Evolutionary conservation across 2,329 filamentous ascomycete species (phyloP), one percentile per base, ranked within the genome.

Genomic region (Ophiostoma populinum): DNA sequence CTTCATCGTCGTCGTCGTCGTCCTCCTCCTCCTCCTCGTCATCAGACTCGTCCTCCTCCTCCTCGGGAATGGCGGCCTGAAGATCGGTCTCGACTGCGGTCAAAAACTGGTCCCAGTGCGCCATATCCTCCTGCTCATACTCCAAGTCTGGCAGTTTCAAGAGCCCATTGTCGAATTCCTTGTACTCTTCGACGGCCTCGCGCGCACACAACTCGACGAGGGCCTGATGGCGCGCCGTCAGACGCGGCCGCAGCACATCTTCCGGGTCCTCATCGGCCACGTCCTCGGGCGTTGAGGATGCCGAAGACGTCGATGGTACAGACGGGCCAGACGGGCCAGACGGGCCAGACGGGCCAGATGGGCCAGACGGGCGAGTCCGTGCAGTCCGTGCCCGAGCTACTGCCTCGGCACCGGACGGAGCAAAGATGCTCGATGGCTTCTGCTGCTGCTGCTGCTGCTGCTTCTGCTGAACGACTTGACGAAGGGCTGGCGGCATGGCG

Each of bases 211-310:
- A 29, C 6, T 41, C 37, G 4, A 38, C 36, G 9, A 34, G 31
- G 7, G 18, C 17, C 7, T 55, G 51, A 21, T 56, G 53, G n/a
- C 54, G 47, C 24, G 54, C 6, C 7, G 13, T n/a, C n/a, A n/a
- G n/a, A n/a, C n/a, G n/a, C n/a, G n/a, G n/a, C n/a, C n/a, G n/a
- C n/a, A n/a, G n/a, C n/a, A n/a, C n/a, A n/a, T n/a, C n/a, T n/a
- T n/a, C n/a, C n/a, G n/a, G n/a, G n/a, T n/a, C n/a, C n/a, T n/a
- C n/a, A n/a, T n/a, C n/a, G n/a, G n/a, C n/a, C n/a, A n/a, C n/a
- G n/a, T n/a, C n/a, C n/a, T n/a, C n/a, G n/a, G n/a, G n/a, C n/a
- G n/a, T n/a, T n/a, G n/a, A n/a, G n/a, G n/a, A n/a, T n/a, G n/a
- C n/a, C n/a, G n/a, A n/a, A n/a, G n/a, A n/a, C n/a, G n/a, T n/a